A percentile compares a stretch with the other conserved stretches of the same genome.
Evolutionary conservation across 2,329 filamentous ascomycete species (phyloP).

Genomic region (Arachnopeziza araneosa): DNA sequence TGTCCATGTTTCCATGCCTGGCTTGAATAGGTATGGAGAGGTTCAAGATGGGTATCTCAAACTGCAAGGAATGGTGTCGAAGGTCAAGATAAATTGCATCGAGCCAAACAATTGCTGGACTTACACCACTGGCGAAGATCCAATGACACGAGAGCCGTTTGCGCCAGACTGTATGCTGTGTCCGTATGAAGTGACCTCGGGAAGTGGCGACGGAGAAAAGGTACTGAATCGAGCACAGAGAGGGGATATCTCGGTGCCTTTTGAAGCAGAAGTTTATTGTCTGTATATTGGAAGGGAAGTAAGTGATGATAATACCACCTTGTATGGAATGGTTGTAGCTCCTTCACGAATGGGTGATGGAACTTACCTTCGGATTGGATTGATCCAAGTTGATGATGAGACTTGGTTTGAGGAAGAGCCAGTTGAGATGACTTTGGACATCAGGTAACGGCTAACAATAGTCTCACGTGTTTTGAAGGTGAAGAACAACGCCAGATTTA

Average conservation of each 20-base stretch:
- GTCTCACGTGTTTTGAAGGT: too few relatives aligned
- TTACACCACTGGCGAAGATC: constrained; percentile 2
- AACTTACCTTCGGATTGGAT: constrained; percentile 3
- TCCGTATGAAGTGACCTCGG: neutral
- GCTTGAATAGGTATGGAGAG: constrained; percentile 3
- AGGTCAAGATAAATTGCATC: constrained; percentile 3
- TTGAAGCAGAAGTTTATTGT: constrained; percentile 2
- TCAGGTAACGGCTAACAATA: neutral
- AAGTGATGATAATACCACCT: neutral
- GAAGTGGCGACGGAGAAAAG: neutral
- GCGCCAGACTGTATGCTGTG: constrained; percentile 2
- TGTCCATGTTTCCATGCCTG: constrained; percentile 2
- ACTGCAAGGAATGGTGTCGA: constrained; percentile 4
- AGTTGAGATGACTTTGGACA: constrained; percentile 2
- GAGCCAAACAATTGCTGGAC: constrained; percentile 3
- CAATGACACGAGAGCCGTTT: constrained; percentile 3
- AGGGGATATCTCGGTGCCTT: constrained; percentile 2
- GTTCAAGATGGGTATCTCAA: constrained; percentile 3
- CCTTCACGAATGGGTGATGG: constrained; percentile 1
- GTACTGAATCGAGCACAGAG: constrained; percentile 2
- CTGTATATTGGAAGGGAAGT: constrained; percentile 2
- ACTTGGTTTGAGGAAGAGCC: constrained; percentile 4
- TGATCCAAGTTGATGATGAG: constrained; percentile 5
- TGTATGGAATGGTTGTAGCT: constrained; percentile 5
- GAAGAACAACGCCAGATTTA: too few relatives aligned